A percentile compares a stretch with the other conserved stretches of the same genome.
Evolutionary conservation across 108 stramenopile genomes (phyloP).

Genomic region (Nannochloropsis granulata): DNA sequence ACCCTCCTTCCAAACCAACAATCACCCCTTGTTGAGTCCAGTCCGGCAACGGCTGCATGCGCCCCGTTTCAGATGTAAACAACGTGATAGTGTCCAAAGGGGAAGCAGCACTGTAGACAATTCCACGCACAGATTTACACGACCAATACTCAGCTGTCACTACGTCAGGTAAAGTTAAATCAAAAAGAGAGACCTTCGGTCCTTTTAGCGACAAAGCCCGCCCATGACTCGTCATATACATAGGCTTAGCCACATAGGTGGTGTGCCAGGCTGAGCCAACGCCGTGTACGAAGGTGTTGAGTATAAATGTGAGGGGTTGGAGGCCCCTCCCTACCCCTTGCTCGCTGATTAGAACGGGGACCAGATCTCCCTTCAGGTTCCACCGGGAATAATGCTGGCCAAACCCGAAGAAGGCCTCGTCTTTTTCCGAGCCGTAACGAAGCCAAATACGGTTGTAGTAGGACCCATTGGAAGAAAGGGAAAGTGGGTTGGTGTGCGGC

Average conservation of each 20-base stretch:
- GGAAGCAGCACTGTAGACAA: conserved; percentile 7
- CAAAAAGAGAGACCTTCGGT: conserved; percentile 32
- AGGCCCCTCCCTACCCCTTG: not conserved
- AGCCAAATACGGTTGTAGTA: not conserved
- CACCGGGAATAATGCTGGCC: conserved; percentile 22
- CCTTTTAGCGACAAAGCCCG: conserved; percentile 30
- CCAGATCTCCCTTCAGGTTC: conserved; percentile 31
- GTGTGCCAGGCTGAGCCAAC: not conserved
- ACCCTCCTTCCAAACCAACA: conserved; percentile 39
- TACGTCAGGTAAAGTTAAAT: not conserved
- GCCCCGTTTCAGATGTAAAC: conserved; percentile 29
- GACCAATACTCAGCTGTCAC: conserved; percentile 20
- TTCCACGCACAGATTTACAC: conserved; percentile 20
- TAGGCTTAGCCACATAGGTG: conserved; percentile 35
- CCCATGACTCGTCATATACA: conserved; percentile 30
- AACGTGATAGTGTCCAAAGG: conserved; percentile 23
- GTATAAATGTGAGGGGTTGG: not conserved
- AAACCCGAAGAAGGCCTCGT: conserved; percentile 41
- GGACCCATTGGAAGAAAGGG: not conserved
- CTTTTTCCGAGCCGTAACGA: not conserved
- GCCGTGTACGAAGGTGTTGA: not conserved
- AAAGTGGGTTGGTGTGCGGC: not conserved
- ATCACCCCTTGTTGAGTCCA: conserved; percentile 43
- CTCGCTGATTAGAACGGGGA: conserved; percentile 23
- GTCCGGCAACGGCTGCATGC: conserved; percentile 26